Conservation (phyloP, 1,284 basidiomycete species). For the Chondrostereum purpureum region DNA sequence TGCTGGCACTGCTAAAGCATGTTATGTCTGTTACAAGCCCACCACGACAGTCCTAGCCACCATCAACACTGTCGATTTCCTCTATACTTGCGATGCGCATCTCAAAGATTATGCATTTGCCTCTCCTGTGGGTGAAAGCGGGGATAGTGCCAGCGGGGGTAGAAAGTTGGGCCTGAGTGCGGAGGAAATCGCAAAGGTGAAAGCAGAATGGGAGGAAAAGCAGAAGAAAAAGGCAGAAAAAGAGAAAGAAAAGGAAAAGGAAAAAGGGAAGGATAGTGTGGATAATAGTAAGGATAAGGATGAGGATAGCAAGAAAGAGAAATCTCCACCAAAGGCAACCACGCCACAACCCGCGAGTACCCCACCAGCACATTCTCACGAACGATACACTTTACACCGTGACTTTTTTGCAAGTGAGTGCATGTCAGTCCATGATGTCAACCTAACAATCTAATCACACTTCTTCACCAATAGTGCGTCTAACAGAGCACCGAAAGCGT, state of each 20-base stretch:
- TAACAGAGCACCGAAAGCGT: conserved; percentile 48
- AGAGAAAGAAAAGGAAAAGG: conserved; percentile 39
- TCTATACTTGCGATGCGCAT: conserved; percentile 42
- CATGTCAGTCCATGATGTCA: background rate
- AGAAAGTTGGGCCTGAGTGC: conserved; percentile 41
- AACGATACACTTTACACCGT: conserved; percentile 52
- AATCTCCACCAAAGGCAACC: conserved; percentile 17
- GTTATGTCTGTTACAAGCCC: conserved; percentile 68
- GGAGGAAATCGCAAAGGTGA: conserved; percentile 69
- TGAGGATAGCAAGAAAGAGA: conserved; percentile 20
- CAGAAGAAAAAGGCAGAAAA: conserved; percentile 55
- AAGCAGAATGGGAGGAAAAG: conserved; percentile 73
- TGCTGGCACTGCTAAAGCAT: conserved; percentile 60
- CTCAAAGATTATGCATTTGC: conserved; percentile 68
- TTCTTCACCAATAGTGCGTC: conserved; percentile 35
- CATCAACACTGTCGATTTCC: conserved; percentile 4
- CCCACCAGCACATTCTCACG: conserved; percentile 33
- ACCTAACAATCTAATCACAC: background rate
- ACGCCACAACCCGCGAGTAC: conserved; percentile 23
- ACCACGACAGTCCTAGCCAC: conserved; percentile 49
- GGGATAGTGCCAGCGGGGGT: conserved; percentile 31
- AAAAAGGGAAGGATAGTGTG: conserved; percentile 29
- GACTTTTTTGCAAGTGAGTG: conserved; percentile 50
- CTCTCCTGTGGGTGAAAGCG: conserved; percentile 37
- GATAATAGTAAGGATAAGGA: conserved; percentile 22